Evolutionary conservation across 192 early-diverging fungal species (phyloP).

Genomic region (Podila horticola): DNA sequence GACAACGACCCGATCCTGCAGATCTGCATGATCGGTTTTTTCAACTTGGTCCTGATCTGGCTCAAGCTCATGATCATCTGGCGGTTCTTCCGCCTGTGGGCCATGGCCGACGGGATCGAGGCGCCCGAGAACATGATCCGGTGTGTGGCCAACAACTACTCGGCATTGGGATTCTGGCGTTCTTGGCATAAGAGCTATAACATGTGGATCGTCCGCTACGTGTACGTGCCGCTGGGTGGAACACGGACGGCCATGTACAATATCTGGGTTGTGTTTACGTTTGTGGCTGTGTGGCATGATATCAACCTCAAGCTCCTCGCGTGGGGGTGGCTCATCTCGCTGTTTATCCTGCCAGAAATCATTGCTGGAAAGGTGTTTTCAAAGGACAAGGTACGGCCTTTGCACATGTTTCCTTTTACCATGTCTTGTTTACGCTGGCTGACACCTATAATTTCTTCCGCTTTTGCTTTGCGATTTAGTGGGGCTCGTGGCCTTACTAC

Average conservation of each 20-base stretch:
- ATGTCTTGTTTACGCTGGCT: constrained; percentile 6
- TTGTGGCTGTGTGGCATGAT: constrained; percentile 99
- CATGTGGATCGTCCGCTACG: constrained; percentile 87
- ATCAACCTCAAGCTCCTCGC: constrained; percentile 85
- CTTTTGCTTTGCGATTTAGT: constrained; percentile 50
- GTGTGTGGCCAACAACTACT: constrained; percentile 97
- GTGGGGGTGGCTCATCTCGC: constrained; percentile 92
- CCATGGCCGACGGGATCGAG: constrained; percentile 88
- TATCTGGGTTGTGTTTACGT: constrained; percentile 91
- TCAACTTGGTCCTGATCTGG: constrained; percentile 94
- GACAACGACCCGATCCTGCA: constrained; percentile 79
- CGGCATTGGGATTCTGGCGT: constrained; percentile 92
- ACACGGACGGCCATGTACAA: constrained; percentile 75
- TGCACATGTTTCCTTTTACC: neutral
- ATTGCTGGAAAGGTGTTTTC: constrained; percentile 68
- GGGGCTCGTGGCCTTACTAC: constrained; percentile 67
- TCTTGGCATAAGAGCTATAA: constrained; percentile 97
- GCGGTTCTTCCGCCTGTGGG: constrained; percentile 98
- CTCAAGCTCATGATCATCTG: constrained; percentile 93
- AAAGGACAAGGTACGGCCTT: constrained; percentile 54
- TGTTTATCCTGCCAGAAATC: constrained; percentile 90
- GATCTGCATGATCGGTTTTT: constrained; percentile 88
- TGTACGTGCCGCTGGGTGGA: constrained; percentile 96
- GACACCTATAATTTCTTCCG: constrained; percentile 50
- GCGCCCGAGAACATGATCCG: constrained; percentile 95